Conservation (phyloP, 345 rosid genomes). For the Ceriops tagal region DNA sequence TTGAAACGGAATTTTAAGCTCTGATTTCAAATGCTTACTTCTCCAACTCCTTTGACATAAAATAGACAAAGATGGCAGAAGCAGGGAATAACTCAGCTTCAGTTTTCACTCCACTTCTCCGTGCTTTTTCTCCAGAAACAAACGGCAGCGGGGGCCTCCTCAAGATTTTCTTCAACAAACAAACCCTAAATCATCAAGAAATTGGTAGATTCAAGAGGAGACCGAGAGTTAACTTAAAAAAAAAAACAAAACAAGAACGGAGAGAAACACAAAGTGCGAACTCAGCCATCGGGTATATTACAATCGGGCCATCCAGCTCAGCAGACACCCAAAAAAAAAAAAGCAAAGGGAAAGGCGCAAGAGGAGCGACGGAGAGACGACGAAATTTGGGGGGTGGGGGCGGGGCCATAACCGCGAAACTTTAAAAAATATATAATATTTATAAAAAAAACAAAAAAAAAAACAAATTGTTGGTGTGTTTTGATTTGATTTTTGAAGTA, state of each 20-base stretch:
- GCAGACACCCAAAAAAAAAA: too few species aligned
- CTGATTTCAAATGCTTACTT: not conserved
- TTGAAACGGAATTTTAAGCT: too few species aligned
- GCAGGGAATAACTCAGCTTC: not conserved
- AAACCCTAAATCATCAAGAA: not conserved
- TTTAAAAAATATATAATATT: not conserved
- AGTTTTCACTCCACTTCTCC: not conserved
- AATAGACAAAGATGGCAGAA: not conserved
- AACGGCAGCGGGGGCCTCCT: not conserved
- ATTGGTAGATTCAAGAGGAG: not conserved
- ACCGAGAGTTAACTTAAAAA: not conserved
- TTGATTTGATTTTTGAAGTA: too few species aligned
- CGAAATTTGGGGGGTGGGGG: not conserved
- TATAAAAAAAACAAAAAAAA: too few species aligned
- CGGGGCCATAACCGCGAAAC: not conserved
- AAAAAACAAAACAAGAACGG: not conserved
- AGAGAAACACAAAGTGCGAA: not conserved
- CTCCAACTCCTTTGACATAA: not conserved
- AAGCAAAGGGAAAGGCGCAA: too few species aligned
- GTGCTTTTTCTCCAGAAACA: not conserved
- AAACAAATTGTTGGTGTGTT: too few species aligned
- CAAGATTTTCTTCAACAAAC: not conserved
- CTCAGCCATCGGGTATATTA: constrained; percentile 1
- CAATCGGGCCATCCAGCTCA: too few species aligned
- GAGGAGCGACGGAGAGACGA: too few species aligned